Evolutionary conservation across 371 early-diverging fungal species (phyloP).

Genomic region (Saksenaea oblongispora): DNA sequence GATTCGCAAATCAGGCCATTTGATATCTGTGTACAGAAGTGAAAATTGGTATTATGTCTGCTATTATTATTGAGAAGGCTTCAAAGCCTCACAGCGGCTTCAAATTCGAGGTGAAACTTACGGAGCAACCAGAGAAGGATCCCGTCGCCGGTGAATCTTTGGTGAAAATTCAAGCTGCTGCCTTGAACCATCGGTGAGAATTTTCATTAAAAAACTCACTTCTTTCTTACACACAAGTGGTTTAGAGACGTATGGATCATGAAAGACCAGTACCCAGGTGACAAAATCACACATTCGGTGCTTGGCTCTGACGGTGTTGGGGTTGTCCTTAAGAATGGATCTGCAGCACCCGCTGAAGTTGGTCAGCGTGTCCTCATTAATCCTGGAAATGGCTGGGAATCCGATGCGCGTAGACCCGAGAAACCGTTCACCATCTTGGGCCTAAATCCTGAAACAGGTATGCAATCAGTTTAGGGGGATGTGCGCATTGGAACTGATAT

Average conservation of each 20-base stretch:
- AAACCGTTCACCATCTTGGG: conserved; percentile 59
- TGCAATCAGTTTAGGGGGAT: background rate
- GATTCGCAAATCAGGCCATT: too few relatives aligned
- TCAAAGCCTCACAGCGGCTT: conserved; percentile 6
- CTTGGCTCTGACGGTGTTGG: conserved; percentile 69
- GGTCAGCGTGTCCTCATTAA: conserved; percentile 56
- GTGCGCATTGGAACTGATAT: background rate
- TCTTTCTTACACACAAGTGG: background rate
- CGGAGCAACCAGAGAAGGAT: conserved; percentile 1
- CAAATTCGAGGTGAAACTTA: conserved; percentile 30
- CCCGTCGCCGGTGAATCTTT: conserved; percentile 40
- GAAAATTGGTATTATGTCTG: conserved; percentile 7
- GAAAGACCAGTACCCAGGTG: conserved; percentile 49
- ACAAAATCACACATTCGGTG: conserved; percentile 42
- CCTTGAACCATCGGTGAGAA: conserved; percentile 67
- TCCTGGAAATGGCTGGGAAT: conserved; percentile 61
- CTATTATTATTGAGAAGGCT: conserved; percentile 11
- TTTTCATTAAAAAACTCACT: too few relatives aligned
- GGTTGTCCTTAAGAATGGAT: conserved; percentile 28
- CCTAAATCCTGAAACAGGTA: conserved; percentile 51
- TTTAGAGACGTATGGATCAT: conserved; percentile 62
- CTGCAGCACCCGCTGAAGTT: conserved; percentile 9
- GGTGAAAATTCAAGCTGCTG: conserved; percentile 63
- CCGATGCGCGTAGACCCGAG: conserved; percentile 64
- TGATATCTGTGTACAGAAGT: too few relatives aligned